Evolutionary conservation across 2,329 filamentous ascomycete species (phyloP).

Genomic region (Ophiosphaerella korrae): DNA sequence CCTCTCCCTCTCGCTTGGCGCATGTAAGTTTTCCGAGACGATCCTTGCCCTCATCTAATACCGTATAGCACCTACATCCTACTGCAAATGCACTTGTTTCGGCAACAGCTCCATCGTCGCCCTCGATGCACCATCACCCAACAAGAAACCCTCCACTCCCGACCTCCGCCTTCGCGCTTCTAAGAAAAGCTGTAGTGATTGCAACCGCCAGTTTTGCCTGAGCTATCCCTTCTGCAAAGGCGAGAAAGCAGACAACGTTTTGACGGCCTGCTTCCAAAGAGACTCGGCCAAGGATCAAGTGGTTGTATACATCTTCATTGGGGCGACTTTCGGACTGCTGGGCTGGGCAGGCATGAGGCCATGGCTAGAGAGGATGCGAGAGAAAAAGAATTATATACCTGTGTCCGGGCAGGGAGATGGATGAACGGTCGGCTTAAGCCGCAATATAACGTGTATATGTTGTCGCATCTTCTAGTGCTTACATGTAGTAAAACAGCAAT

Average conservation of each 20-base stretch:
- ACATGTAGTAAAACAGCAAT: conserved; percentile 40
- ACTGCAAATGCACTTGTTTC: conserved; percentile 75
- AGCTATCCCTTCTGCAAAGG: conserved; percentile 66
- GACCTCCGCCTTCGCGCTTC: conserved; percentile 37
- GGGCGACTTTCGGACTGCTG: conserved; percentile 65
- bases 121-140: conserved; percentile 55
- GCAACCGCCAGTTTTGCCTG: conserved; percentile 70
- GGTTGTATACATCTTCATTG: conserved; percentile 69
- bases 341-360: conserved; percentile 65
- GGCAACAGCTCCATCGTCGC: conserved; percentile 71
- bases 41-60: neutral
- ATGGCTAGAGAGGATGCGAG: conserved; percentile 59
- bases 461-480: conserved; percentile 40
- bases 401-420: conserved; percentile 48
- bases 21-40: conserved; percentile 42
- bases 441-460: conserved; percentile 11
- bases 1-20: conserved; percentile 49
- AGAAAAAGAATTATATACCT: conserved; percentile 59
- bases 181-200: conserved; percentile 65
- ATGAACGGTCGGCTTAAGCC: conserved; percentile 10
- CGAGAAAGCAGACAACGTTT: conserved; percentile 66
- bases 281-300: conserved; percentile 71
- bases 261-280: conserved; percentile 70
- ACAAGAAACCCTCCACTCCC: conserved; percentile 26
- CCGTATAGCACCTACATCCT: conserved; percentile 60